Evolutionary conservation across 1,284 basidiomycete species (phyloP).

Genomic region (Puccinia coronata): DNA sequence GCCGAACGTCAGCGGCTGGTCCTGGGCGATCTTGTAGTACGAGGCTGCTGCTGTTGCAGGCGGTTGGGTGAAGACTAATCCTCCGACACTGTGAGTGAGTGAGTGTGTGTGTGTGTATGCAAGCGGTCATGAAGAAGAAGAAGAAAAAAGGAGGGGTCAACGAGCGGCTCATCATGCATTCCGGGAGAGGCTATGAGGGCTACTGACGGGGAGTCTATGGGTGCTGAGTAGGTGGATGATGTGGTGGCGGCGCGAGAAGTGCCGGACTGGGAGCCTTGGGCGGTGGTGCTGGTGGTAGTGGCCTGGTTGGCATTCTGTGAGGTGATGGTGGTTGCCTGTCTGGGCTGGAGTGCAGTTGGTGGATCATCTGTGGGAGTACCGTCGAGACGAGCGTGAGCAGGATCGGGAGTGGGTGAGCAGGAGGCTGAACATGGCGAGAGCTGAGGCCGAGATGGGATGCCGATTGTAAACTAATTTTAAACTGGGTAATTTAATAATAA

Average conservation of each 20-base stretch:
- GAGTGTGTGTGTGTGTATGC: no score
- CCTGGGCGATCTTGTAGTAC: conserved; percentile 81
- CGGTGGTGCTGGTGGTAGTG: background rate
- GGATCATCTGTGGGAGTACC: background rate
- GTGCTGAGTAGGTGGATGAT: conserved; percentile 23
- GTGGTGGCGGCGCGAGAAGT: background rate
- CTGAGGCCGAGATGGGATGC: background rate
- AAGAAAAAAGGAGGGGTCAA: no score
- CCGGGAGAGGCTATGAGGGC: background rate
- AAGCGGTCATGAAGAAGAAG: no score
- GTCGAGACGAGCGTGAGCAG: background rate
- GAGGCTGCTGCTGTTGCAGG: conserved; percentile 72
- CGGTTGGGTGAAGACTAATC: conserved; percentile 73
- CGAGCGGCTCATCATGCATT: background rate
- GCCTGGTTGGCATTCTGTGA: background rate
- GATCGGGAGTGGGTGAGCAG: background rate
- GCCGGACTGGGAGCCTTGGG: background rate
- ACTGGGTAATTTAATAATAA: no score
- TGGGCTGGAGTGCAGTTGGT: background rate
- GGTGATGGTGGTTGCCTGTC: background rate
- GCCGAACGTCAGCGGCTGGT: conserved; percentile 78
- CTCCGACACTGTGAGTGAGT: conserved; percentile 65
- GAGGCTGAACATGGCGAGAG: background rate
- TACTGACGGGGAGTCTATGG: conserved; percentile 37
- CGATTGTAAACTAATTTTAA: no score